Conservation (phyloP, 2,329 filamentous ascomycete genomes). For the Atkinsonella hypoxylon region DNA sequence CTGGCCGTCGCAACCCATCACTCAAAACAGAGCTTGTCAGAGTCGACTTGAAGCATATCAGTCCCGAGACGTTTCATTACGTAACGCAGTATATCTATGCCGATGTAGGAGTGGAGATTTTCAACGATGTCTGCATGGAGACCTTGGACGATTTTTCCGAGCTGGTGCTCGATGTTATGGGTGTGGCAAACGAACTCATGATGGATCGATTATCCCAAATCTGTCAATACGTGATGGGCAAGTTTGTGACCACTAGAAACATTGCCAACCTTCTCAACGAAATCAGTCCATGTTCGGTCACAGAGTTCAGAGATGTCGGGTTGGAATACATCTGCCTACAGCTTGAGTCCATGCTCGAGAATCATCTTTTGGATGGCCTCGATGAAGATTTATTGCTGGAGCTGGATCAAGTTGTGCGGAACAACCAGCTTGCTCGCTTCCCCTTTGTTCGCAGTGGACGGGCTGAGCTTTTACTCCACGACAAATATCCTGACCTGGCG, state of each 20-base stretch:
- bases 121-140: conserved; percentile 59
- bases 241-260: conserved; percentile 77
- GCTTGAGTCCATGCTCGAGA: conserved; percentile 84
- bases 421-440: conserved; percentile 68
- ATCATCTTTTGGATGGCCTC: conserved; percentile 72
- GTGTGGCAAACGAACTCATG: conserved; percentile 88
- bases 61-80: conserved; percentile 59
- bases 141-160: conserved; percentile 79
- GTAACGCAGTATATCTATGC: conserved; percentile 76
- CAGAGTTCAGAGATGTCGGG: conserved; percentile 76
- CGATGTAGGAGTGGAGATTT: conserved; percentile 69
- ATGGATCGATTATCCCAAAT: conserved; percentile 80
- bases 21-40: conserved; percentile 35
- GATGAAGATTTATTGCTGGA: conserved; percentile 74
- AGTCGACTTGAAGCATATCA: conserved; percentile 76
- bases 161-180: conserved; percentile 81
- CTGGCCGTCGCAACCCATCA: conserved; percentile 44
- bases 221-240: conserved; percentile 74
- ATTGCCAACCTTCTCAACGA: conserved; percentile 76
- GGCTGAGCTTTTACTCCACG: conserved; percentile 53
- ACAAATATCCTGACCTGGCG: conserved; percentile 50
- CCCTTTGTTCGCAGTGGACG: conserved; percentile 68
- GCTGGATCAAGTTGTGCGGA: conserved; percentile 66
- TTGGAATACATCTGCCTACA: conserved; percentile 88
- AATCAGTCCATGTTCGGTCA: conserved; percentile 71